A percentile compares a stretch with the other conserved stretches of the same genome.
Conservation (phyloP, 2,329 filamentous ascomycete species). For the Aspergillus pseudoglaucus region DNA sequence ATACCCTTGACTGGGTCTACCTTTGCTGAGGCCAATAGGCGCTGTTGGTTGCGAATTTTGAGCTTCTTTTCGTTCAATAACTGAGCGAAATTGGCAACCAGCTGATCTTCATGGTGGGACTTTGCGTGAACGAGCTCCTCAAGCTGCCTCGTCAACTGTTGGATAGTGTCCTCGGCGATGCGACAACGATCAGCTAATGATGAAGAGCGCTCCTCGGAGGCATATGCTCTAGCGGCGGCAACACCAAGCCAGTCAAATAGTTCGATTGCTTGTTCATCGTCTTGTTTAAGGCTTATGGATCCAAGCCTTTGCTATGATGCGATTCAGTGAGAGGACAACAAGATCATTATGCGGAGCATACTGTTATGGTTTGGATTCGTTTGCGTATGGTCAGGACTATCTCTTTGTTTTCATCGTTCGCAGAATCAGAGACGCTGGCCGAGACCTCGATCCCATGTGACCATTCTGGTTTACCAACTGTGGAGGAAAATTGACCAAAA, state of each 20-base stretch:
- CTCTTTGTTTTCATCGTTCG: conserved; percentile 25
- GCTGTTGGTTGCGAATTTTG: conserved; percentile 58
- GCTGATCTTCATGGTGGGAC: conserved; percentile 48
- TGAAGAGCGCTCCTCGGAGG: conserved; percentile 37
- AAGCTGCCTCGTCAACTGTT: conserved; percentile 48
- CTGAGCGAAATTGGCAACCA: conserved; percentile 53
- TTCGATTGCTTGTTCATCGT: conserved; percentile 50
- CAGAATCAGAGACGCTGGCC: conserved; percentile 19
- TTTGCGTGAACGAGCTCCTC: conserved; percentile 54
- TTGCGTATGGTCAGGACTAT: conserved; percentile 38
- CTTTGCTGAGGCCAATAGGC: conserved; percentile 47
- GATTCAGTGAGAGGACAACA: conserved; percentile 5
- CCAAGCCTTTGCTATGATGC: conserved; percentile 47
- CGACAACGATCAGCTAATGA: conserved; percentile 35
- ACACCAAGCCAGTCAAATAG: conserved; percentile 52
- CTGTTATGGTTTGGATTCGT: conserved; percentile 44
- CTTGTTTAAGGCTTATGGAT: conserved; percentile 44
- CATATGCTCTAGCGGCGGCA: conserved; percentile 40
- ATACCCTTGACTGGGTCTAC: conserved; percentile 35
- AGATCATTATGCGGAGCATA: conserved; percentile 19
- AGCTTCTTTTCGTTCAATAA: conserved; percentile 59
- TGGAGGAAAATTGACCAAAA: conserved; percentile 23
- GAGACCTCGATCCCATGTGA: conserved; percentile 25
- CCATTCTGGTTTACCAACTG: conserved; percentile 11
- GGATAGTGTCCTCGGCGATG: conserved; percentile 45